phyloP scores from a whole-genome alignment of 176 grass and related monocot genomes.

The Hordeum vulgare region DNA sequence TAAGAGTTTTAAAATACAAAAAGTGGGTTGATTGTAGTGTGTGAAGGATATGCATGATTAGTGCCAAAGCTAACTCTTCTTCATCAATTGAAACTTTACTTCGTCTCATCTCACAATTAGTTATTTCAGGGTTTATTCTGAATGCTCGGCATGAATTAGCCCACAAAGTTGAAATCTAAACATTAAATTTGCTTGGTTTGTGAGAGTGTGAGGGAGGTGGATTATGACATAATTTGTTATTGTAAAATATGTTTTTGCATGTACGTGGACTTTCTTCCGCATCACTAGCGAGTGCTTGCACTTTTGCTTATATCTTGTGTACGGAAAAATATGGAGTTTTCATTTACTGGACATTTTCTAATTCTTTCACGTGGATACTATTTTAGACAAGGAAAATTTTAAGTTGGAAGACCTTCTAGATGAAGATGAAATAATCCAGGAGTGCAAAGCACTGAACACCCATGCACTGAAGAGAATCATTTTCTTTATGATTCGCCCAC shows the following conservation, averaged over 20 bases:
- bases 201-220: not conserved
- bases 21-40: not conserved
- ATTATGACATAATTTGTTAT: not conserved
- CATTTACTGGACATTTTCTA: not conserved
- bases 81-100: not conserved
- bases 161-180: not conserved
- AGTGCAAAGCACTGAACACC: slow-evolving; percentile 95
- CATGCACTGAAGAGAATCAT: no score
- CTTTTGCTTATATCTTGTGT: not conserved
- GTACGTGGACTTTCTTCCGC: slow-evolving; percentile 68
- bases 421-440: slow-evolving; percentile 98
- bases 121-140: slow-evolving; percentile 18
- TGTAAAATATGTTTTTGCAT: slow-evolving; percentile 91
- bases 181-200: slow-evolving; percentile 22
- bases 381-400: slow-evolving; percentile 92
- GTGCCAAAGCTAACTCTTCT: not conserved
- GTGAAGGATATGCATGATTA: not conserved
- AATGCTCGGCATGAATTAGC: not conserved
- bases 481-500: no score
- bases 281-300: slow-evolving; percentile 65
- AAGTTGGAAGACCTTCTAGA: slow-evolving; percentile 90
- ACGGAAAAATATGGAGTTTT: not conserved
- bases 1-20: not conserved
- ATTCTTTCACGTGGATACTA: slow-evolving; percentile 90
- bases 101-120: not conserved